Percentiles rank a stretch among this genome's conserved stretches.
phyloP scores from a whole-genome alignment of 257 asterid genomes.

The Primulina tabacum region DNA sequence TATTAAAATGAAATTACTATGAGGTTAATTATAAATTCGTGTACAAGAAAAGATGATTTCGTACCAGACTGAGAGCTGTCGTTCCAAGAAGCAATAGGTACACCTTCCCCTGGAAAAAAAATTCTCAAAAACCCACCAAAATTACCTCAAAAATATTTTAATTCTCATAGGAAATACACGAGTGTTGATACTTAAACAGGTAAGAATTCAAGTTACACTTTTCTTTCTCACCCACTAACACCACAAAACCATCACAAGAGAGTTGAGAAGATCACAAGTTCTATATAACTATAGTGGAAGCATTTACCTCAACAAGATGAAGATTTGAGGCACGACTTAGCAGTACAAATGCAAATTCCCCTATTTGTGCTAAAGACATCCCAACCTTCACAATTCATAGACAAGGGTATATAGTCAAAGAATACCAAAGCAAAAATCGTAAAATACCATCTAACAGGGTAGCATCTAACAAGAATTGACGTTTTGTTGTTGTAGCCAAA shows the following conservation, averaged over 20 bases:
- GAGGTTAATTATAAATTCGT: no score
- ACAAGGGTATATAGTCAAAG: constrained; percentile 19
- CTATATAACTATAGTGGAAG: constrained; percentile 13
- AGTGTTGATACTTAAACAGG: background rate
- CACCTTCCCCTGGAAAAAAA: constrained; percentile 41
- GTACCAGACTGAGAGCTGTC: constrained; percentile 86
- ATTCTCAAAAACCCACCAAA: background rate
- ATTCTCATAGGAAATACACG: background rate
- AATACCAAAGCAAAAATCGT: constrained; percentile 19
- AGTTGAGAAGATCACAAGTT: constrained; percentile 11
- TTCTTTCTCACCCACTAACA: background rate
- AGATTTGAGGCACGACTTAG: constrained; percentile 99
- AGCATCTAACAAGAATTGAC: constrained; percentile 69
- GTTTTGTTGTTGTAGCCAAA: constrained; percentile 97
- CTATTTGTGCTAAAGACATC: constrained; percentile 98
- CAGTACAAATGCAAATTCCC: constrained; percentile 95
- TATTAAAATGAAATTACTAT: background rate
- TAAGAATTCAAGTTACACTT: background rate
- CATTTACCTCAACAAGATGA: constrained; percentile 93
- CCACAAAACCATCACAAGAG: background rate
- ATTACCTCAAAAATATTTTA: background rate
- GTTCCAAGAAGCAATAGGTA: constrained; percentile 96
- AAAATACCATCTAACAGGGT: constrained; percentile 19
- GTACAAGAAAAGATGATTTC: constrained; percentile 7
- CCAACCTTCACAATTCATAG: constrained; percentile 61